Conservation (phyloP, 2,329 filamentous ascomycete species). For the Pestalotiopsis sp. region DNA sequence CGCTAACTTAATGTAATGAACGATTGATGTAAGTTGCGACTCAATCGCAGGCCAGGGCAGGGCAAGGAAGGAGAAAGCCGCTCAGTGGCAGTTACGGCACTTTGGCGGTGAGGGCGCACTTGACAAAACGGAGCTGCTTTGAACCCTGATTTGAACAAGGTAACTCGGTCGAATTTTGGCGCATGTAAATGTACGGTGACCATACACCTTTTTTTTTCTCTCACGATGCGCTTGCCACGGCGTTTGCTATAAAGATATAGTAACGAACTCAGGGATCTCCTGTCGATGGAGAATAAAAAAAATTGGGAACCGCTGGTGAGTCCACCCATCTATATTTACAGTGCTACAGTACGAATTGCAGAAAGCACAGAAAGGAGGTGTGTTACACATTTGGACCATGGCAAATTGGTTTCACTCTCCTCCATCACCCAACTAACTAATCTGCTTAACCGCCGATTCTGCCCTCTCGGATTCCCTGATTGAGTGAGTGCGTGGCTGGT, state of each 20-base stretch:
- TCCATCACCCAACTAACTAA: background rate
- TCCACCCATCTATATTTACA: background rate
- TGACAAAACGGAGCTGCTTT: background rate
- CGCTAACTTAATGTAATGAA: background rate
- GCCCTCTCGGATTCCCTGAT: background rate
- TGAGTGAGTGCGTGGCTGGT: background rate
- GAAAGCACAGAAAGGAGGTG: background rate
- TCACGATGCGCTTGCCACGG: background rate
- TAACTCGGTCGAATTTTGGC: background rate
- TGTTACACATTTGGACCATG: background rate
- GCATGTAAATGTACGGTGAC: background rate
- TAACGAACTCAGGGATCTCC: slow-evolving; percentile 3
- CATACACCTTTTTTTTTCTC: background rate
- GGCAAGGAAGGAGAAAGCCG: background rate
- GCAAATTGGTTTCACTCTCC: background rate
- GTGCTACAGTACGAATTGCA: background rate
- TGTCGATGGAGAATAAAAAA: background rate
- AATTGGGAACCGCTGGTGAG: background rate
- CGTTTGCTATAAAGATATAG: background rate
- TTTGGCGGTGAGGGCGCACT: background rate
- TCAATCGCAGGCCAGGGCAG: too few relatives aligned
- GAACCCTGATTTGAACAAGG: background rate
- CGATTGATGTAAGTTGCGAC: background rate
- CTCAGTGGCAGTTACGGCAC: background rate
- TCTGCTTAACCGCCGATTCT: background rate